Evolutionary conservation across 2,329 filamentous ascomycete genomes (phyloP), one percentile per base, ranked within the genome.

Genomic region (Capronia epimyces): DNA sequence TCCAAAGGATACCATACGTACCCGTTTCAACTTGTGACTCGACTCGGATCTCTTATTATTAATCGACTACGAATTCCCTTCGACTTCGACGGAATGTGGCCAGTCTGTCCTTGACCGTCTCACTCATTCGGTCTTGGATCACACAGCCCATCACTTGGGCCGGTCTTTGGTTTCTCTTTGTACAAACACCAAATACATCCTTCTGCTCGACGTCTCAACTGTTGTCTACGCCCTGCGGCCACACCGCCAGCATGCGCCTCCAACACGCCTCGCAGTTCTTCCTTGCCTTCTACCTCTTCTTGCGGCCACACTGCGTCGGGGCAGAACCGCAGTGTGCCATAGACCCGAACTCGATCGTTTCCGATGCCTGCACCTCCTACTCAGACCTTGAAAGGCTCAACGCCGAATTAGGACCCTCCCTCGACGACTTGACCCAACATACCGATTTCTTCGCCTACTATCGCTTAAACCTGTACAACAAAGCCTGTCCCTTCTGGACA

Each of bases 381-480:
- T 83, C 84, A 49, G 89, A 88, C 31, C 85, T 98, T 68, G 90
- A 98, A 66, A 75, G 77, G 34, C 76, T 98, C 47, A 98, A 97
- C 71, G 70, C 76, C 60, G 79, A 81, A 53, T 77, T 96, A 56
- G 83, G 84, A 62, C 87, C 89, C 15, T 80, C 83, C 46, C 73
- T 98, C 60, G 80, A 87, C 63, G 84, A 87, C 49, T 81, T 98
- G 40, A 95, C 89, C 0, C 81, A 81, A 62, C 82, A 86, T 46
- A 95, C 91, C 68, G 93, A 98, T 70, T 98, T 96, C 78, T 98
- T 98, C 72, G 91, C 91, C 46, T 89, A 97, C 71, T 98, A 97
- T 73, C 85, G 93, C 51, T 75, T 98, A 40, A 97, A 96, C 67
- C 79, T 98, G 16, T 98, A 89, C 71, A 86, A 94, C 69, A 95